Percentiles rank a stretch among this genome's conserved stretches.
Evolutionary conservation across 2,329 filamentous ascomycete species (phyloP).

Genomic region (Fusarium odoratissimum): DNA sequence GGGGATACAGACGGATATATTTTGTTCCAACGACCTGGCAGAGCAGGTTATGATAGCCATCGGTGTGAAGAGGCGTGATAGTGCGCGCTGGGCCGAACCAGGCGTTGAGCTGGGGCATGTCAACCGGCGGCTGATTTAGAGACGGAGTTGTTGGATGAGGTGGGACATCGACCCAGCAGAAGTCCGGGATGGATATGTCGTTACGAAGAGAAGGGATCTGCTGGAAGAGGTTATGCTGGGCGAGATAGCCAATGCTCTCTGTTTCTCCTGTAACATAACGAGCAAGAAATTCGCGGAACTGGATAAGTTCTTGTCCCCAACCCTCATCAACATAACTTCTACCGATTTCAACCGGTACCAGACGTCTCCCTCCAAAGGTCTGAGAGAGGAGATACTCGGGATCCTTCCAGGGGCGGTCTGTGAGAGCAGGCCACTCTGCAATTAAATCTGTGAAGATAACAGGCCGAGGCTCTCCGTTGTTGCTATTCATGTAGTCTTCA

Average conservation of each 20-base stretch:
- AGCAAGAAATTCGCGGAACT: slow-evolving; percentile 77
- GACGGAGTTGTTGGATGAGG: slow-evolving; percentile 57
- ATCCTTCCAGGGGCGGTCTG: slow-evolving; percentile 74
- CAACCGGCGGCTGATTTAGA: slow-evolving; percentile 56
- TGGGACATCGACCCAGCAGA: slow-evolving; percentile 80
- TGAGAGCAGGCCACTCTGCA: slow-evolving; percentile 79
- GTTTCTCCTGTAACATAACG: slow-evolving; percentile 63
- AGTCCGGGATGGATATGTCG: slow-evolving; percentile 86
- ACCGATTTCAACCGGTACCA: slow-evolving; percentile 89
- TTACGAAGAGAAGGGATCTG: slow-evolving; percentile 82
- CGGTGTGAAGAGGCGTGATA: slow-evolving; percentile 92
- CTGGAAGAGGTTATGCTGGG: slow-evolving; percentile 87
- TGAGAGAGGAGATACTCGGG: slow-evolving; percentile 77
- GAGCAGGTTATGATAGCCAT: slow-evolving; percentile 93
- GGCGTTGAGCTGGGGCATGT: slow-evolving; percentile 80
- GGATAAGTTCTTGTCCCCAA: slow-evolving; percentile 86
- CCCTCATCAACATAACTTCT: slow-evolving; percentile 86
- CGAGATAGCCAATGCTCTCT: slow-evolving; percentile 77
- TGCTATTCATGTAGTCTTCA: slow-evolving; percentile 67
- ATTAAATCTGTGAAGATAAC: slow-evolving; percentile 76
- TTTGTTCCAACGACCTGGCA: slow-evolving; percentile 91
- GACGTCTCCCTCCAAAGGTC: slow-evolving; percentile 80
- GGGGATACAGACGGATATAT: slow-evolving; percentile 89
- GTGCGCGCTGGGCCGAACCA: slow-evolving; percentile 93
- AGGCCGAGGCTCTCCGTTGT: slow-evolving; percentile 62